Evolutionary conservation across 202 grass and related monocot species (phyloP), one percentile per base, ranked within the genome.

Genomic region (Zizania palustris): DNA sequence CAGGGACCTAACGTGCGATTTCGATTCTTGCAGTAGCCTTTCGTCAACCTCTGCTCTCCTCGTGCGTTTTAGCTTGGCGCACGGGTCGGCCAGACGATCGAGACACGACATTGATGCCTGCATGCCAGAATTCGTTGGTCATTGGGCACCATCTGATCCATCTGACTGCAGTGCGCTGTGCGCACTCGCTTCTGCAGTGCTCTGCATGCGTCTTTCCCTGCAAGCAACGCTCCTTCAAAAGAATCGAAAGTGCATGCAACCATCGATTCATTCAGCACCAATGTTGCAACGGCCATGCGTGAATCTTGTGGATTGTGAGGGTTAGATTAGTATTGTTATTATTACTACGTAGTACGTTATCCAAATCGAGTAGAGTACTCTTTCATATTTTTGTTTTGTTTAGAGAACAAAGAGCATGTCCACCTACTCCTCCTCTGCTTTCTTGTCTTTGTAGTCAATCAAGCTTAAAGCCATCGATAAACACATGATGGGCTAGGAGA

Each of bases 381-480:
- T 0, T 13, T 71, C 10, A 7, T 68, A 3, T 7, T 58, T 58
- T 14, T 16, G 22, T 13, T 48, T 41, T 48, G 9, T 16, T n/a
- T 18, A 44, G 12, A 18, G n/a, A 28, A 28, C 28, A 28, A 28
- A 13, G 67, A 5, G 8, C 28, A 50, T 49, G 34, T 5, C 46
- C 39, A 72, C 40, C 28, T 39, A 51, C 51, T 73, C 37, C 11
- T 3, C 11, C 60, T 61, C 44, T 28, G 9, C 59, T 73, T 13
- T 59, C 69, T 51, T 69, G 57, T 43, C 71, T 86, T 86, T 81
- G 71, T 57, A 75, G 84, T 77, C 77, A 81, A 81, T 81, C 71
- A 76, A 81, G 53, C 77, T 33, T 44, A 65, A 42, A 81, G 55
- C 19, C 69, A 67, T 67, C 9, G 75, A 74, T 16, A 62, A 11